phyloP scores from a whole-genome alignment of 768 basidiomycete species.

The Panaeolus papilionaceus region DNA sequence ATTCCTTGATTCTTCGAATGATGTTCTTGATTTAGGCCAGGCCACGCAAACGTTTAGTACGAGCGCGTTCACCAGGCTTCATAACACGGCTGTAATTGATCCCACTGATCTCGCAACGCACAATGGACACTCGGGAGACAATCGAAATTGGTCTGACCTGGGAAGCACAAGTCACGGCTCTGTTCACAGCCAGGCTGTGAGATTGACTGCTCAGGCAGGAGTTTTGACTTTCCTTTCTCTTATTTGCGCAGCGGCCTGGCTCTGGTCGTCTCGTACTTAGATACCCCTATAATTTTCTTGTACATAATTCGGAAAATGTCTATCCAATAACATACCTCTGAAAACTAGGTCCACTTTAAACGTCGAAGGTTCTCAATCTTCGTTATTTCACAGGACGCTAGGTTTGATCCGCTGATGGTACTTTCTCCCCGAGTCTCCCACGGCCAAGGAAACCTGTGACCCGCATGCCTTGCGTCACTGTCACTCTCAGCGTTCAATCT shows the following conservation, averaged over 20 bases:
- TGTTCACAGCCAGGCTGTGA: background rate
- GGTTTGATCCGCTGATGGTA: background rate
- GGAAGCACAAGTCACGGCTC: slow-evolving; percentile 47
- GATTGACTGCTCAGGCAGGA: slow-evolving; percentile 2
- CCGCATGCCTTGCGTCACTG: too few relatives aligned
- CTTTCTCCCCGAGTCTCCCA: background rate
- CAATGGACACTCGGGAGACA: slow-evolving; percentile 46
- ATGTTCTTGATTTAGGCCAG: slow-evolving; percentile 29
- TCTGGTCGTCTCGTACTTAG: background rate
- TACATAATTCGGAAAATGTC: background rate
- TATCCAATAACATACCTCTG: too few relatives aligned
- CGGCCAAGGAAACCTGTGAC: background rate
- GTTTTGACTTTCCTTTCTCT: background rate
- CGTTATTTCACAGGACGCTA: background rate
- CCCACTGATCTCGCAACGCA: slow-evolving; percentile 58
- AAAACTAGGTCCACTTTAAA: too few relatives aligned
- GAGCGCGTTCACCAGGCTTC: slow-evolving; percentile 60
- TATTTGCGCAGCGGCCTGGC: background rate
- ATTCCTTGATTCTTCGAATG: slow-evolving; percentile 52
- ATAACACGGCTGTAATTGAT: slow-evolving; percentile 61
- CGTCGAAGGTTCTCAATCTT: too few relatives aligned
- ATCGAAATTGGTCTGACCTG: slow-evolving; percentile 22
- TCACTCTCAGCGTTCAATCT: too few relatives aligned
- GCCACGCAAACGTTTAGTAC: slow-evolving; percentile 56
- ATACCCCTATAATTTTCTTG: background rate